These are phyloP conservation scores for Dichotomopilus funicola DNA, from an alignment of 2,329 filamentous ascomycete species.

Conservation along the genomic window DNA sequence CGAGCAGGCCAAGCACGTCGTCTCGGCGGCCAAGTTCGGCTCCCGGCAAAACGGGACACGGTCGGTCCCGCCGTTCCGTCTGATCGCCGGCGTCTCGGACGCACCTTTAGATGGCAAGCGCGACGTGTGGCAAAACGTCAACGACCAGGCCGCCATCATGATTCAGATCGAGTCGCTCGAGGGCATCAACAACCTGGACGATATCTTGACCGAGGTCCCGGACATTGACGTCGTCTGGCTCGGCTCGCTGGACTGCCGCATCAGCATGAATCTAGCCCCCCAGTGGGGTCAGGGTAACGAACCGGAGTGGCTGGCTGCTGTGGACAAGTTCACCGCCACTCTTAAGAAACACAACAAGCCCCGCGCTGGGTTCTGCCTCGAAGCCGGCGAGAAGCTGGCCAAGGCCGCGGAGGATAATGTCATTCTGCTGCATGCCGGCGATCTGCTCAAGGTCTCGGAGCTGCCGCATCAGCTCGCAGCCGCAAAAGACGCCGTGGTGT, in stretches of 20 bases:
- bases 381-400: background rate
- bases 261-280: conserved; percentile 38
- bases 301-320: conserved; percentile 36
- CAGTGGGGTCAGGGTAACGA: conserved; percentile 32
- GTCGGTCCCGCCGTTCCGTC: conserved; percentile 40
- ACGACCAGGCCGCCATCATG: conserved; percentile 42
- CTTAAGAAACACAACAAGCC: conserved; percentile 43
- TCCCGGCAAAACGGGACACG: conserved; percentile 31
- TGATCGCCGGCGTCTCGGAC: conserved; percentile 37
- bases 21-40: conserved; percentile 40
- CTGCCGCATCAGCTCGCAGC: conserved; percentile 9
- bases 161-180: conserved; percentile 41
- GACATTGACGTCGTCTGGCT: conserved; percentile 44
- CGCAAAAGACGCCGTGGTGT: conserved; percentile 11
- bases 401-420: conserved; percentile 11
- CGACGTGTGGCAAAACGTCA: conserved; percentile 35
- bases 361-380: conserved; percentile 15
- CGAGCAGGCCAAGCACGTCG: conserved; percentile 37
- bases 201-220: conserved; percentile 39
- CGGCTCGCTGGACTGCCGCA: conserved; percentile 37
- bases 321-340: conserved; percentile 32
- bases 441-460: conserved; percentile 14
- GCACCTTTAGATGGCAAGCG: conserved; percentile 26
- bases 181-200: conserved; percentile 42
- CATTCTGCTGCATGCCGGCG: conserved; percentile 12